Evolutionary conservation across 169 alveolate genomes (phyloP), one percentile per base, ranked within the genome.

Genomic region (Plasmodium vivax): DNA sequence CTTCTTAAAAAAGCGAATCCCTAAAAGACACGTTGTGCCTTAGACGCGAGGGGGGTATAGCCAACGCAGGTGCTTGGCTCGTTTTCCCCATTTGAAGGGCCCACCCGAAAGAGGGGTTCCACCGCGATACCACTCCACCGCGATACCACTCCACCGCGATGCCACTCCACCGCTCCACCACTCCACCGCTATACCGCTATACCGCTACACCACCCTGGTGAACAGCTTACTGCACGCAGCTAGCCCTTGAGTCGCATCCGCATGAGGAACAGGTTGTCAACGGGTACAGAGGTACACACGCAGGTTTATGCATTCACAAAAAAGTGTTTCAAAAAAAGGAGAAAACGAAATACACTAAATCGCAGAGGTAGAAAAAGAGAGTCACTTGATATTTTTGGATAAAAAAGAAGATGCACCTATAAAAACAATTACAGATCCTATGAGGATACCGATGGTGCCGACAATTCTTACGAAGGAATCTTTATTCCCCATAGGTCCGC

Each of bases 391-490:
- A 54, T 19, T 84, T 72, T 84, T 84, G 43, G 92, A 84, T 84
- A 84, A 68, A 54, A 84, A 84, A 68, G 92, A 84, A 5, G 92
- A 84, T 32, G 56, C 34, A 38, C 92, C 92, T 4, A 84, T 84
- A 71, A 84, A 84, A 84, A 72, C 85, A 74, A 87, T 80, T 80
- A 92, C 51, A 19, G 94, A 95, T 82, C 97, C 96, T 81, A 97
- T 96, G 83, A 96, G 85, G 6, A 97, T 87, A 47, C 98, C 98
- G 16, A 97, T 90, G 36, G 98, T 96, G 19, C 98, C 98, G 81
- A 96, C 97, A 51, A 97, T 96, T 41, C 92, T 97, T 27, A 97
- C 97, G 83, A 97, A 97, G 30, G 98, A 95, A 85, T 97, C 98
- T 79, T 93, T 95, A 38, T 97, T 96, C 1, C 98, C 96, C 77